phyloP scores from a whole-genome alignment of 2,329 filamentous ascomycete species.

The Pestalotiopsis sp. region DNA sequence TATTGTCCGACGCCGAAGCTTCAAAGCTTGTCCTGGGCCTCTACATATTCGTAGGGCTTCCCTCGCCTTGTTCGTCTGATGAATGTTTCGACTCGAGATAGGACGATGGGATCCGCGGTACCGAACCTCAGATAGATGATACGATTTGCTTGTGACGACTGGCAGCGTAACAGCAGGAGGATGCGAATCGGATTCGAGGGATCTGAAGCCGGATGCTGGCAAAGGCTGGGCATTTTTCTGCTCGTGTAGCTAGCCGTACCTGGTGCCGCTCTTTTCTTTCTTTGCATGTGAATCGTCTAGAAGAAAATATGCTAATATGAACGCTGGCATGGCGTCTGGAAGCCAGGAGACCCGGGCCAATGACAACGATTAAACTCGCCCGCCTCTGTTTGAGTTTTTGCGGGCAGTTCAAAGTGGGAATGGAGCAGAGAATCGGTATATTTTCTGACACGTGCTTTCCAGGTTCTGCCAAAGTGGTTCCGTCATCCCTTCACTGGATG shows the following conservation, averaged over 20 bases:
- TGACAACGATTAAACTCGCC: not conserved
- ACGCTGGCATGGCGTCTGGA: not conserved
- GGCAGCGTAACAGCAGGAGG: not conserved
- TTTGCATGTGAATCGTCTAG: constrained; percentile 5
- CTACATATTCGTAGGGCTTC: not conserved
- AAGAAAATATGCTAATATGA: not conserved
- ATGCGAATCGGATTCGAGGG: constrained; percentile 2
- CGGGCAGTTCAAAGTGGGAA: not conserved
- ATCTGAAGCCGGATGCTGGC: not conserved
- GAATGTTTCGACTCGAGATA: not conserved
- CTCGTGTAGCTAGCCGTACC: not conserved
- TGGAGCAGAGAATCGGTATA: not conserved
- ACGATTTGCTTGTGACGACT: constrained; percentile 1
- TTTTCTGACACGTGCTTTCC: constrained; percentile 7
- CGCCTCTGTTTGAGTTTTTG: constrained; percentile 8
- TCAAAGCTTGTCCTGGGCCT: not conserved
- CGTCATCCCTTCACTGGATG: not conserved
- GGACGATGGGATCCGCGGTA: not conserved
- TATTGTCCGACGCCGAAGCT: not conserved
- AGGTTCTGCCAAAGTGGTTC: constrained; percentile 2
- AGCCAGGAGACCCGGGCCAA: not conserved
- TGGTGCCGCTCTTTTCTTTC: not conserved
- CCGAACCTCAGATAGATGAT: not conserved
- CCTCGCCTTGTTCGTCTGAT: constrained; percentile 8
- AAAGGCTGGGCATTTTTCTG: not conserved